These are phyloP conservation scores for Rutstroemia sp. DNA, from an alignment of 2,329 filamentous ascomycete species.

Conservation along the genomic window DNA sequence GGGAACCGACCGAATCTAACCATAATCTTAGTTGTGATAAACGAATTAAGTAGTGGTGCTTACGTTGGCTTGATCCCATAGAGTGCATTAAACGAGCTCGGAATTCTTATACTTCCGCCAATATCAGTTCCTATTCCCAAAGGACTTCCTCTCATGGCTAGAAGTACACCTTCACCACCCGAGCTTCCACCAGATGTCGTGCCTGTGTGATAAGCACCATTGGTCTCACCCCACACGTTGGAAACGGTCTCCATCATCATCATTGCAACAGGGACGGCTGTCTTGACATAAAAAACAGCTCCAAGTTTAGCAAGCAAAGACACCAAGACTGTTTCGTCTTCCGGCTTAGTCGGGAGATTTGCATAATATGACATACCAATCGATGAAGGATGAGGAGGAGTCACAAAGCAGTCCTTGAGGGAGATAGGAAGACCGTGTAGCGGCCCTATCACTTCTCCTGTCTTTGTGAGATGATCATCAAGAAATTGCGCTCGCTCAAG, in stretches of 20 bases:
- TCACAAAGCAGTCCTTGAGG: conserved; percentile 35
- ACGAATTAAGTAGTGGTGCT: not conserved
- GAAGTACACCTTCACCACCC: conserved; percentile 8
- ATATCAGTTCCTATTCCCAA: conserved; percentile 12
- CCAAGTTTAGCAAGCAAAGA: conserved; percentile 34
- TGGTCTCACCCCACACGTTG: conserved; percentile 17
- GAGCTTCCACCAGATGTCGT: conserved; percentile 27
- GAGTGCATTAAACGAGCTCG: conserved; percentile 31
- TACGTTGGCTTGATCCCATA: conserved; percentile 34
- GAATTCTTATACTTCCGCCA: conserved; percentile 33
- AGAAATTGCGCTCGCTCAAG: conserved; percentile 43
- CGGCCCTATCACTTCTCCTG: conserved; percentile 31
- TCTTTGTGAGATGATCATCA: conserved; percentile 41
- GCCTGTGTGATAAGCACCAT: conserved; percentile 30
- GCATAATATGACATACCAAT: conserved; percentile 32
- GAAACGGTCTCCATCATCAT: conserved; percentile 28
- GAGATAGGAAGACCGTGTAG: conserved; percentile 36
- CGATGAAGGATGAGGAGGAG: conserved; percentile 29
- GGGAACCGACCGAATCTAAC: conserved; percentile 25
- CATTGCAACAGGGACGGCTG: conserved; percentile 59
- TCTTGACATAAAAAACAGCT: conserved; percentile 83
- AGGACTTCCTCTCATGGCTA: conserved; percentile 8
- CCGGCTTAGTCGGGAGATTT: conserved; percentile 24
- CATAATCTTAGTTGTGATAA: not conserved
- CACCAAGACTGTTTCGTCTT: conserved; percentile 30